Evolutionary conservation across 1,284 basidiomycete species (phyloP).

Genomic region (Vanrija pseudolonga): DNA sequence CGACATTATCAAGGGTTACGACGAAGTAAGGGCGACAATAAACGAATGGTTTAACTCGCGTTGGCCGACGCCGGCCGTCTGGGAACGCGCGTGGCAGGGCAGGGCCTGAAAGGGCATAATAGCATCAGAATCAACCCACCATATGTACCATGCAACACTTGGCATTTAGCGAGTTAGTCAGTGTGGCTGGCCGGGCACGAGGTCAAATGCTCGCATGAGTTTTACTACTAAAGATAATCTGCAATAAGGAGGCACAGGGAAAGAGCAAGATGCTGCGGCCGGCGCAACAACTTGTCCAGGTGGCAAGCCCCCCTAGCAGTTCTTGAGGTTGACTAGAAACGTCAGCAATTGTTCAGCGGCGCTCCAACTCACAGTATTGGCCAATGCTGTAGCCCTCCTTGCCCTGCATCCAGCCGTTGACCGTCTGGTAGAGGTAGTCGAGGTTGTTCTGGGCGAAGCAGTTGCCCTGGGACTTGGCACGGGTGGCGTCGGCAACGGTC

Average conservation of each 20-base stretch:
- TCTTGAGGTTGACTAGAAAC: not conserved
- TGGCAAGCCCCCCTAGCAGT: no score
- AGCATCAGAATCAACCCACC: no score
- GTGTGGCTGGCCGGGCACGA: no score
- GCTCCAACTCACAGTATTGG: constrained; percentile 53
- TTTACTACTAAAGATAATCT: no score
- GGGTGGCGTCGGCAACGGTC: constrained; percentile 54
- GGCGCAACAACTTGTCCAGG: no score
- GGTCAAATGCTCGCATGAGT: no score
- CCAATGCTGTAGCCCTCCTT: constrained; percentile 62
- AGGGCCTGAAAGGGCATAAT: not conserved
- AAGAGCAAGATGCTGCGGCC: no score
- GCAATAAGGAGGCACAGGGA: no score
- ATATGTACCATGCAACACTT: no score
- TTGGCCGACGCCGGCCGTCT: constrained; percentile 39
- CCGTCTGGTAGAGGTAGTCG: constrained; percentile 65
- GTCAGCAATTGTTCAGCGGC: not conserved
- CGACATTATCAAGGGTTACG: constrained; percentile 40
- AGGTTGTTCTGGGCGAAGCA: constrained; percentile 45
- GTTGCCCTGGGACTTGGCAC: constrained; percentile 26
- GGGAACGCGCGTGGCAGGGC: constrained; percentile 36
- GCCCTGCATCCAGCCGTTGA: constrained; percentile 75
- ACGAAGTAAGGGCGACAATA: constrained; percentile 28
- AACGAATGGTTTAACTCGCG: constrained; percentile 36
- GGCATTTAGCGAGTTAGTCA: no score